phyloP scores from a whole-genome alignment of 352 stramenopile genomes.

The Albugo laibachii region DNA sequence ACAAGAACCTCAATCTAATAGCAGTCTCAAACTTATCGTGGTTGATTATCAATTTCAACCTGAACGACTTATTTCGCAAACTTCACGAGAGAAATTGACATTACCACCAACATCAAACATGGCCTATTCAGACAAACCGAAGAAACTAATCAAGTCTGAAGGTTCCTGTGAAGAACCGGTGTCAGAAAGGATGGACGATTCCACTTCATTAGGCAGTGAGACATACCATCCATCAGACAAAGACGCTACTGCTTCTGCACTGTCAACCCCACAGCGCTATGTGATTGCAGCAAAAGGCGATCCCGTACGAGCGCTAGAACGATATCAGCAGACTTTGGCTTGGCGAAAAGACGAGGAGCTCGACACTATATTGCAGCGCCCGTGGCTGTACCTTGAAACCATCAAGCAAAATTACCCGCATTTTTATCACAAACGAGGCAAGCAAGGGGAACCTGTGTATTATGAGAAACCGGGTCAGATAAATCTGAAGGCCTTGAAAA shows the following conservation, averaged over 20 bases:
- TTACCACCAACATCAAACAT: neutral
- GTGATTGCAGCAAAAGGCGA: slow-evolving; percentile 66
- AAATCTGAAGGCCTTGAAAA: slow-evolving; percentile 68
- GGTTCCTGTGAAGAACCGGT: too few species aligned
- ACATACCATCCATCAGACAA: too few species aligned
- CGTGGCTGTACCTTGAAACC: slow-evolving; percentile 48
- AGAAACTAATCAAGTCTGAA: slow-evolving; percentile 4
- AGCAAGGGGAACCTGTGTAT: slow-evolving; percentile 65
- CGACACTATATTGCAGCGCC: slow-evolving; percentile 46
- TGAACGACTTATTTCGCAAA: neutral
- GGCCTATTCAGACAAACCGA: slow-evolving; percentile 6
- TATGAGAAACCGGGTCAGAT: slow-evolving; percentile 78
- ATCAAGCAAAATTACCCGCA: slow-evolving; percentile 86
- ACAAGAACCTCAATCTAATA: slow-evolving; percentile 7
- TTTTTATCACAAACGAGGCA: slow-evolving; percentile 77
- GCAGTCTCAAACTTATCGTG: slow-evolving; percentile 53
- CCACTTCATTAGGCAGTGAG: too few species aligned
- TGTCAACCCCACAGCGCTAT: slow-evolving; percentile 31
- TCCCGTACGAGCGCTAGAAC: slow-evolving; percentile 26
- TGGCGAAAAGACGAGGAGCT: slow-evolving; percentile 68
- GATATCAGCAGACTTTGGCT: slow-evolving; percentile 49
- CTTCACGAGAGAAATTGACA: neutral
- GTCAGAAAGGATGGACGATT: too few species aligned
- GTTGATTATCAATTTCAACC: slow-evolving; percentile 46
- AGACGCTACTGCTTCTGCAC: too few species aligned